Conservation (phyloP, 164 flowering plant genomes). For the Houttuynia cordata region DNA sequence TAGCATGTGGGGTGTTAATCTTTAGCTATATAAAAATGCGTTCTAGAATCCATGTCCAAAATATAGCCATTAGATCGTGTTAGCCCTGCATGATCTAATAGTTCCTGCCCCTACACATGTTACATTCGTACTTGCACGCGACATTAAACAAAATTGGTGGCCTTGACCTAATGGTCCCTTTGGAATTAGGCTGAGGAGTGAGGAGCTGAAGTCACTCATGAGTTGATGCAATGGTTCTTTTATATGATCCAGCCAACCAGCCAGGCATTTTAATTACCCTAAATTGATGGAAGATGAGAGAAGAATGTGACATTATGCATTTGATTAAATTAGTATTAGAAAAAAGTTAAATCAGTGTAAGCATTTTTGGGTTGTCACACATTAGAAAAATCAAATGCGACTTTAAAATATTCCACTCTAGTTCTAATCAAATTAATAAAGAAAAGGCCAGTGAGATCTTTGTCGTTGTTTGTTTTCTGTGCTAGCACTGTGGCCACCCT, state of each 20-base stretch:
- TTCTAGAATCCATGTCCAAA: too few species aligned
- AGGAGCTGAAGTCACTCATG: constrained; percentile 6
- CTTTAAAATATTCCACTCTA: background rate
- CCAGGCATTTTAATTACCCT: background rate
- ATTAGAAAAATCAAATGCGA: background rate
- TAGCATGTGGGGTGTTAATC: too few species aligned
- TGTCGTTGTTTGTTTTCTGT: constrained; percentile 26
- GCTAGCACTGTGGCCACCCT: constrained; percentile 22
- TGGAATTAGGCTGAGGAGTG: background rate
- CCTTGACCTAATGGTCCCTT: background rate
- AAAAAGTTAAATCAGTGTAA: background rate
- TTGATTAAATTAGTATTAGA: background rate
- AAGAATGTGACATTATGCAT: background rate
- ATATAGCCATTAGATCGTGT: too few species aligned
- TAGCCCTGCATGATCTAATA: too few species aligned
- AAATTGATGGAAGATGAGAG: background rate
- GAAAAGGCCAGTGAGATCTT: constrained; percentile 17
- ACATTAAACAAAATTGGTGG: too few species aligned
- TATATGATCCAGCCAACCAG: constrained; percentile 3
- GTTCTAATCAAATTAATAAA: background rate
- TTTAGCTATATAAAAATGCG: too few species aligned
- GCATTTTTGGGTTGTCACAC: constrained; percentile 2
- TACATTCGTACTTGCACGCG: too few species aligned
- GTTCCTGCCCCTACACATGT: too few species aligned
- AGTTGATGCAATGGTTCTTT: background rate